These are phyloP conservation scores for Solanum piurae DNA, from an alignment of 257 asterid species.

Conservation along the genomic window DNA sequence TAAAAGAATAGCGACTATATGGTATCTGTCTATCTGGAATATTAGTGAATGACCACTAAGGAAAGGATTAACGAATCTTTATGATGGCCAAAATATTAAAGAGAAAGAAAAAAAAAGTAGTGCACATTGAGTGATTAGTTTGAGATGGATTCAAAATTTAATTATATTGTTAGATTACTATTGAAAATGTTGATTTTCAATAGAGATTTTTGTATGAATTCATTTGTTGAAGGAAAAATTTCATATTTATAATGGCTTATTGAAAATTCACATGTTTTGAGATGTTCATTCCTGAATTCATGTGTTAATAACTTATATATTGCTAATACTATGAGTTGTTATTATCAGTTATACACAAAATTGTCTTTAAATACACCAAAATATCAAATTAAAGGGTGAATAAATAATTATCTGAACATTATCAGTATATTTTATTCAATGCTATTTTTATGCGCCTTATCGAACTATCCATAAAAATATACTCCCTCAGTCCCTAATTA, in stretches of 20 bases:
- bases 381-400: neutral
- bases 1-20: constrained; percentile 8
- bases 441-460: neutral
- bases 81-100: neutral
- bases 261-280: neutral
- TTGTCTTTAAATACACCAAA: neutral
- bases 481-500: no score
- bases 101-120: neutral
- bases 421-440: neutral
- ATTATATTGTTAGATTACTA: neutral
- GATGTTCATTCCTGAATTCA: neutral
- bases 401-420: neutral
- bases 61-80: neutral
- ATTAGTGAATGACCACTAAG: constrained; percentile 7
- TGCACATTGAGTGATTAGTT: neutral
- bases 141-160: neutral
- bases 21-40: constrained; percentile 24
- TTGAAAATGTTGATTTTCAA: neutral
- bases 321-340: neutral
- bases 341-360: neutral
- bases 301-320: neutral
- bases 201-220: neutral
- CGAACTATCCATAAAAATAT: neutral
- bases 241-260: neutral
- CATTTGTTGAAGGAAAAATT: neutral